Base-by-base conservation (phyloP, 2,329 filamentous ascomycete genomes). In the Trematosphaeria pertusa region DNA sequence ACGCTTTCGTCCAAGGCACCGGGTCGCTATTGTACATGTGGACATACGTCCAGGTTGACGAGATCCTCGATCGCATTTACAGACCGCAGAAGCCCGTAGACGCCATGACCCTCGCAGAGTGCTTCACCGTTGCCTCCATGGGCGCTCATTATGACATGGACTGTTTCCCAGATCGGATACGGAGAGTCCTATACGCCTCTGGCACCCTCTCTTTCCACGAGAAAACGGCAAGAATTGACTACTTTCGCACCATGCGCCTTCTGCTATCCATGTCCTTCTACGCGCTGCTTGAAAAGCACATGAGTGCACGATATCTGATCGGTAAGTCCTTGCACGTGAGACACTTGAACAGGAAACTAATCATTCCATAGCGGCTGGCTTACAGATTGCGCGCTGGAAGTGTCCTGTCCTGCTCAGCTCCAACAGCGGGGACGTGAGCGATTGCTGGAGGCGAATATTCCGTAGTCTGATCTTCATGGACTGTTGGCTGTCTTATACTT, bases 381-480 rank as follows among this genome's bases (percentile, higher is more conserved):
- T 73, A 35, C 67, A 69, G 33, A 68, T 73, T 33, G 69, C 64
- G 12, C 64, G 70, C 3, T 70, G 63, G 63, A 65, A 67, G 44
- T 64, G 48, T 30, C 60, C 58, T 4, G 10, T 43, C 0, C 12
- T 56, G 14, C 39, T 56, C 7, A 42, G 15, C 8, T 10, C 20
- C 10, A 26, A 21, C 32, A 12, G 6, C 20, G 19, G 46, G 5
- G n/a, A 14, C 1, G 19, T n/a, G 5, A 48, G 52, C 12, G 58
- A 65, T 0, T 56, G 52, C 22, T 66, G 63, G 62, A 59, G 51
- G 14, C 64, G 59, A 30, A 43, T 73, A 11, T 66, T 62, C 26
- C 59, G 69, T 8, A 72, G 67, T 37, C 49, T 72, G 8, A 64
- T 72, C 7, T 73, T 72, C 50, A 69, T 72, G 64, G 70, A 72